Evolutionary conservation across 1,284 basidiomycete genomes (phyloP), one percentile per base, ranked within the genome.

Genomic region (Rhodotorula sp.): DNA sequence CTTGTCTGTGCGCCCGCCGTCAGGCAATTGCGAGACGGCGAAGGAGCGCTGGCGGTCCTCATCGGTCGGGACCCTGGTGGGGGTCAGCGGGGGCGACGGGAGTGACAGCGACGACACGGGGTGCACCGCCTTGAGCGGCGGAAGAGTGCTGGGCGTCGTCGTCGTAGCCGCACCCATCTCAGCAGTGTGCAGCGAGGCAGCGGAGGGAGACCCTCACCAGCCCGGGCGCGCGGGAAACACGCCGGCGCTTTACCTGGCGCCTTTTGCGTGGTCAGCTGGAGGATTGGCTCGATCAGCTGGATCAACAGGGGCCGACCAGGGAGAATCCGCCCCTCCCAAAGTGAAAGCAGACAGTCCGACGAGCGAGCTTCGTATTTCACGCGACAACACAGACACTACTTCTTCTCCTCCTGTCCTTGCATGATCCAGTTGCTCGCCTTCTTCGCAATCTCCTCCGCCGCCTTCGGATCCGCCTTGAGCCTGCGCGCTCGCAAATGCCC

Each of bases 391-490:
- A 15, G 3, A 6, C 27, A 3, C 53, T 66, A 59, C 67, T 70
- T 67, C n/a, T 67, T 59, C 48, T 34, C 2, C 32, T 59, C 34
- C 37, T 63, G 66, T 7, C 66, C 58, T n/a, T 44, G 19, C 63
- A 69, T 68, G 46, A 74, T 64, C 72, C 68, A 69, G 25, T 57
- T 41, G 10, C 34, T 44, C 13, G 60, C 46, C 51, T 61, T 54
- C 50, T 67, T 58, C 5, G 66, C 64, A 27, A 59, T 56, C 51
- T 62, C 63, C 44, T 72, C 66, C 29, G 57, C 71, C 25, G 44
- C 54, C 37, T 66, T 61, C 8, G 64, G 69, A 21, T 74, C 56
- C 17, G 39, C 27, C 48, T 67, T 73, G 32, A 64, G 57, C 64
- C 53, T 27, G 32, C 29, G 27, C 50, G n/a, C 29, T n/a, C 46